Conservation (phyloP, 352 stramenopile genomes). For the Globisporangium canariense region DNA sequence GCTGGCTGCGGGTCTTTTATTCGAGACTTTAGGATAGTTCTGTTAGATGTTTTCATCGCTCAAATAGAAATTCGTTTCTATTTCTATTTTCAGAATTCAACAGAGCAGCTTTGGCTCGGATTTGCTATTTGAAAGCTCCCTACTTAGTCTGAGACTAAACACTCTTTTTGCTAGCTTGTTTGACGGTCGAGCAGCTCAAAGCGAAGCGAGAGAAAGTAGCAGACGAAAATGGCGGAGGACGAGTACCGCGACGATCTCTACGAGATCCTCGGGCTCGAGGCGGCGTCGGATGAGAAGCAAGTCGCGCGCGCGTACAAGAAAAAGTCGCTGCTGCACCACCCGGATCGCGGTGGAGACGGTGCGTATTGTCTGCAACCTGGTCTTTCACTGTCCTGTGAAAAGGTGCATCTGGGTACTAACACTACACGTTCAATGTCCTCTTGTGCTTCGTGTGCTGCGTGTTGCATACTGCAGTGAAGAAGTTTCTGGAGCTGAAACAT, state of each 20-base stretch:
- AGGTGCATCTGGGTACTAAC: neutral
- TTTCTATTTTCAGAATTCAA: neutral
- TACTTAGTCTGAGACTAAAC: neutral
- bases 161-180: no score
- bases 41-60: neutral
- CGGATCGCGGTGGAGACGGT: constrained; percentile 80
- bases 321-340: constrained; percentile 74
- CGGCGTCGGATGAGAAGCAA: constrained; percentile 56
- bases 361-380: constrained; percentile 4
- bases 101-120: neutral
- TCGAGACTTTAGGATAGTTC: constrained; percentile 53
- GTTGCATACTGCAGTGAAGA: constrained; percentile 43
- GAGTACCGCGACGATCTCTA: constrained; percentile 60
- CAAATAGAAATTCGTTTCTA: constrained; percentile 2
- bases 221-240: constrained; percentile 25
- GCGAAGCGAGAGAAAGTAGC: neutral
- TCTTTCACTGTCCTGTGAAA: neutral
- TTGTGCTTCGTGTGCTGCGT: constrained; percentile 3
- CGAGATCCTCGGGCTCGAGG: constrained; percentile 70
- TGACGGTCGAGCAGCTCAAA: neutral
- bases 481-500: constrained; percentile 80
- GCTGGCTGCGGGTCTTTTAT: constrained; percentile 75
- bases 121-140: neutral
- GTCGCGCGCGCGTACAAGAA: constrained; percentile 84
- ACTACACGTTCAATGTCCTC: neutral